These are phyloP conservation scores for Viola odorata DNA, from an alignment of 345 rosid genomes.

Conservation along the genomic window DNA sequence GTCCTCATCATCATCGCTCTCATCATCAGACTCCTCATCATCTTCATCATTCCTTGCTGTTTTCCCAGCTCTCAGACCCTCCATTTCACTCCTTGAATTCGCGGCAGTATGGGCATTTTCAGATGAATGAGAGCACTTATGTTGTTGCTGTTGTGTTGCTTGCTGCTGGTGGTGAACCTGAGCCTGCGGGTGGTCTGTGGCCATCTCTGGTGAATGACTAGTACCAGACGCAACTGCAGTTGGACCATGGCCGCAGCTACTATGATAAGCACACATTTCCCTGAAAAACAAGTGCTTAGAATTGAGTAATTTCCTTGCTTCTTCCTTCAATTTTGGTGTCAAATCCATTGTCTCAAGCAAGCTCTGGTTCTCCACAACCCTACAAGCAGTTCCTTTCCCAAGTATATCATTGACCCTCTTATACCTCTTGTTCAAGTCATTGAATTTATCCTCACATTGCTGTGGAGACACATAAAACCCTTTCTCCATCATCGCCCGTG, in stretches of 20 bases:
- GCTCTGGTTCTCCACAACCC: slow-evolving; percentile 84
- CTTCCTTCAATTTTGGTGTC: slow-evolving; percentile 70
- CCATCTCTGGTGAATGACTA: slow-evolving; percentile 35
- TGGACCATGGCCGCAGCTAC: slow-evolving; percentile 62
- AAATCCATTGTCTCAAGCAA: slow-evolving; percentile 80
- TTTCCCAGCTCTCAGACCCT: slow-evolving; percentile 34
- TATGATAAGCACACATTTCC: slow-evolving; percentile 98
- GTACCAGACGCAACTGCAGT: slow-evolving; percentile 22
- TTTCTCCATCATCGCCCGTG: slow-evolving; percentile 93
- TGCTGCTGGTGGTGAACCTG: slow-evolving; percentile 24
- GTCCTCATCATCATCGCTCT: slow-evolving; percentile 31
- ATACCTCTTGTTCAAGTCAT: slow-evolving; percentile 93
- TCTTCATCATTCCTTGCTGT: slow-evolving; percentile 29
- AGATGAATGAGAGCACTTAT: slow-evolving; percentile 50
- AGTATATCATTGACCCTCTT: slow-evolving; percentile 94
- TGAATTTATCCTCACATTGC: slow-evolving; percentile 95
- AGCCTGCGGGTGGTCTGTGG: slow-evolving; percentile 27
- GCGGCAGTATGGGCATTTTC: slow-evolving; percentile 22
- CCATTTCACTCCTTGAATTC: slow-evolving; percentile 28
- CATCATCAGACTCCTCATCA: slow-evolving; percentile 48
- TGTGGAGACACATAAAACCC: slow-evolving; percentile 96
- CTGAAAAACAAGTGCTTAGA: slow-evolving; percentile 91
- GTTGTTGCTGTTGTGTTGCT: slow-evolving; percentile 26
- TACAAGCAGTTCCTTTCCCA: slow-evolving; percentile 85
- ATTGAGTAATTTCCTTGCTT: slow-evolving; percentile 69